phyloP scores from a whole-genome alignment of 1,284 basidiomycete genomes.

The Moesziomyces globuligerus region DNA sequence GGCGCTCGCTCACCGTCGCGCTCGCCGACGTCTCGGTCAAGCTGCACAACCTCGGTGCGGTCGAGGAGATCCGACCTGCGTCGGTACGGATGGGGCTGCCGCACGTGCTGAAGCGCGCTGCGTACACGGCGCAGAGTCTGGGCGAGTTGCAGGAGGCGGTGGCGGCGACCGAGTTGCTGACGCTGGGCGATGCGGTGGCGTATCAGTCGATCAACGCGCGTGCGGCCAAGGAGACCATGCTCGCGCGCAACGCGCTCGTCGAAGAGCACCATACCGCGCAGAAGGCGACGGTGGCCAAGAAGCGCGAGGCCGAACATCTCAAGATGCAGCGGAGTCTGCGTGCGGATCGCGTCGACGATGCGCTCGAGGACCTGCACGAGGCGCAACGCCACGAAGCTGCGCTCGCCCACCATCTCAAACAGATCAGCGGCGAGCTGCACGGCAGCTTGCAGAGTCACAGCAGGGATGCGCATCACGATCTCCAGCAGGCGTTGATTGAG shows the following conservation, averaged over 20 bases:
- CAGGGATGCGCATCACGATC: constrained; percentile 56
- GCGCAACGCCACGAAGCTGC: constrained; percentile 50
- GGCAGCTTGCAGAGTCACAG: constrained; percentile 56
- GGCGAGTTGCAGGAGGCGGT: constrained; percentile 45
- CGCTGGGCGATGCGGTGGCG: constrained; percentile 51
- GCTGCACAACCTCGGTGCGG: constrained; percentile 43
- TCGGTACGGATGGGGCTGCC: constrained; percentile 41
- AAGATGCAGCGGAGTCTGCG: constrained; percentile 41
- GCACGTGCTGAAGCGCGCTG: constrained; percentile 39
- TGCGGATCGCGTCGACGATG: constrained; percentile 55
- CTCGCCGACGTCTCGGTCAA: constrained; percentile 38
- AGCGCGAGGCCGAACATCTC: constrained; percentile 54
- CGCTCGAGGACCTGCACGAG: constrained; percentile 57
- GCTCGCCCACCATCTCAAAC: constrained; percentile 45
- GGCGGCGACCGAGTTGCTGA: constrained; percentile 45
- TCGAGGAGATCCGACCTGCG: constrained; percentile 42
- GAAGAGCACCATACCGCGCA: constrained; percentile 58
- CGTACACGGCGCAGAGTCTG: constrained; percentile 27
- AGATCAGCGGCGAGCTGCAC: constrained; percentile 48
- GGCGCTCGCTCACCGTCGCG: constrained; percentile 25
- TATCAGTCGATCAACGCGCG: constrained; percentile 61
- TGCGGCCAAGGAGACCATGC: constrained; percentile 58
- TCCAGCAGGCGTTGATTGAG: constrained; percentile 52
- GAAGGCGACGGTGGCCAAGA: constrained; percentile 51
- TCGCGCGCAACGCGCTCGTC: constrained; percentile 61